A percentile compares a stretch with the other conserved stretches of the same genome.
phyloP scores from a whole-genome alignment of 495 filamentous ascomycete species.

The Hypoxylon lienhwacheense region DNA sequence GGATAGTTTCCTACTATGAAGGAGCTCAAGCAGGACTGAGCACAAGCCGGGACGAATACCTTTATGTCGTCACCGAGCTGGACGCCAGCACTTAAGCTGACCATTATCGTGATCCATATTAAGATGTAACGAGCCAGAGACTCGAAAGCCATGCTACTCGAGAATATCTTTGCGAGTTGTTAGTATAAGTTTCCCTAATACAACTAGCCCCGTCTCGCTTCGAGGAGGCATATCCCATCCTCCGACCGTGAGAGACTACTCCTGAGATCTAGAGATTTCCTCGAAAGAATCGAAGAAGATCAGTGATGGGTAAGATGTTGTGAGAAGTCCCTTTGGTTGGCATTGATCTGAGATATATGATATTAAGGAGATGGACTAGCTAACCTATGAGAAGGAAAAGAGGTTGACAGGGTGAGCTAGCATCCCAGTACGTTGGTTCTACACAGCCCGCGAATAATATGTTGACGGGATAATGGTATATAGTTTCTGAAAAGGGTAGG shows the following conservation, averaged over 20 bases:
- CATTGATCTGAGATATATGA: constrained; percentile 33
- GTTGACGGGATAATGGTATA: constrained; percentile 27
- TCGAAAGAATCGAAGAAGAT: constrained; percentile 5
- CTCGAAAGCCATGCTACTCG: constrained; percentile 50
- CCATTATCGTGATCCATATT: constrained; percentile 42
- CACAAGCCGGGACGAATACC: constrained; percentile 64
- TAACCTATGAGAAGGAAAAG: constrained; percentile 42
- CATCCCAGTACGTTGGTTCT: constrained; percentile 43
- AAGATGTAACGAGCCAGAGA: constrained; percentile 38
- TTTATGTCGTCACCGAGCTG: constrained; percentile 48
- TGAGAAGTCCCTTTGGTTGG: constrained; percentile 13
- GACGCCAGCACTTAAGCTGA: constrained; percentile 32
- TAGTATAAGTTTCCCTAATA: constrained; percentile 24
- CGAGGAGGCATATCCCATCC: constrained; percentile 26
- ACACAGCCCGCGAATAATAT: constrained; percentile 35
- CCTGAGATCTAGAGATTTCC: constrained; percentile 24
- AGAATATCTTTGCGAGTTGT: constrained; percentile 43
- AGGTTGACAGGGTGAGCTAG: constrained; percentile 44
- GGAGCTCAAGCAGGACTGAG: constrained; percentile 60
- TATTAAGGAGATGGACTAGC: constrained; percentile 18
- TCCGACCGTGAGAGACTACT: constrained; percentile 22
- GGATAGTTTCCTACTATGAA: constrained; percentile 65
- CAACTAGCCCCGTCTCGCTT: constrained; percentile 23
- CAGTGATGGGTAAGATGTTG: constrained; percentile 18
- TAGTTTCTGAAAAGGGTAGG: constrained; percentile 27